Conservation (phyloP, 768 basidiomycete species). For the Suillus plorans region DNA sequence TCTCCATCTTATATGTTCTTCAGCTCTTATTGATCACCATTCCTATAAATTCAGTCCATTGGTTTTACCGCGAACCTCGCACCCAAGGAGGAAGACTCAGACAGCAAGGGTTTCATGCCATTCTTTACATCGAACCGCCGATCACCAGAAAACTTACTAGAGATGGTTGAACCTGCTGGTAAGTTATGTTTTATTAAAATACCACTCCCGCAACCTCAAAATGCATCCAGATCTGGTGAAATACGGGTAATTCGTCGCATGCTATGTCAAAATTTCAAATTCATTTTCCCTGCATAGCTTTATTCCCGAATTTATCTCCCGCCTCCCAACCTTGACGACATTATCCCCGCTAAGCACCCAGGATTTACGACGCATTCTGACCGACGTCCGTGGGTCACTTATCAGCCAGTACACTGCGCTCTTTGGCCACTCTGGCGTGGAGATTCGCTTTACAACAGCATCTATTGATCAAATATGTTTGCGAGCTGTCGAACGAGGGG, state of each 20-base stretch:
- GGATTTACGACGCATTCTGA: conserved; percentile 88
- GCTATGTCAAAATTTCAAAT: neutral
- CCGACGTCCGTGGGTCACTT: conserved; percentile 89
- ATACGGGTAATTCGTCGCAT: conserved; percentile 58
- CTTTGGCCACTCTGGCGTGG: conserved; percentile 81
- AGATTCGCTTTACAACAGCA: conserved; percentile 80
- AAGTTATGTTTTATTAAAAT: conserved; percentile 14
- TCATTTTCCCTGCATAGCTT: conserved; percentile 47
- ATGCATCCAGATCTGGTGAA: conserved; percentile 65
- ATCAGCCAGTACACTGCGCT: conserved; percentile 86
- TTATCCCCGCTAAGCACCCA: conserved; percentile 74
- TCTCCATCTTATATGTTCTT: neutral
- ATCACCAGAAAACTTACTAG: conserved; percentile 52
- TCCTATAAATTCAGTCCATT: conserved; percentile 61
- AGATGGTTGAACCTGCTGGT: conserved; percentile 74
- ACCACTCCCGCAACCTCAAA: neutral
- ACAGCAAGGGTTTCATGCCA: conserved; percentile 41
- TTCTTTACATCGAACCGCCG: conserved; percentile 80
- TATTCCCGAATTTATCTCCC: conserved; percentile 94
- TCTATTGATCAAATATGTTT: conserved; percentile 82
- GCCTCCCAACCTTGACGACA: conserved; percentile 89
- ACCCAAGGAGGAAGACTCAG: conserved; percentile 38
- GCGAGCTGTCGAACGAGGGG: conserved; percentile 77
- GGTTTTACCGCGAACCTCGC: conserved; percentile 70
- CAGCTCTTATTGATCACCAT: conserved; percentile 4